phyloP scores from a whole-genome alignment of 495 filamentous ascomycete genomes.

The Chaetomium tenue region DNA sequence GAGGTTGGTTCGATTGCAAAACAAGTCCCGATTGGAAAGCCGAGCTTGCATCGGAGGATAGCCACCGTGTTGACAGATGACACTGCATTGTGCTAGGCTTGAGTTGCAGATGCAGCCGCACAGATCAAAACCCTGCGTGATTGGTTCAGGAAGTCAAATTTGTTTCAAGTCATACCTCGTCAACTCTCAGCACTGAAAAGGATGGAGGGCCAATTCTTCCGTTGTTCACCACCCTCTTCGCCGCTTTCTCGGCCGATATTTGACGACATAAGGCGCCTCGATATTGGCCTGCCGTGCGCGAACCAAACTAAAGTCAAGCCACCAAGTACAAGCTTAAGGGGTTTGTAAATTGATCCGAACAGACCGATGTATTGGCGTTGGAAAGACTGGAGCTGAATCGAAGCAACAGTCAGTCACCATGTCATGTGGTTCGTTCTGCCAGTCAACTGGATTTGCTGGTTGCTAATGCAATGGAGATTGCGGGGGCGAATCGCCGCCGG shows the following conservation, averaged over 20 bases:
- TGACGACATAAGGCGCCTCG: constrained; percentile 30
- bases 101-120: neutral
- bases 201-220: constrained; percentile 4
- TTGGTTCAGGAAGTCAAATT: constrained; percentile 28
- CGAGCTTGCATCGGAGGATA: constrained; percentile 6
- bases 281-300: constrained; percentile 29
- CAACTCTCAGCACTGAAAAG: neutral
- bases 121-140: constrained; percentile 20
- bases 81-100: constrained; percentile 14
- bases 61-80: constrained; percentile 22
- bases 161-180: constrained; percentile 32
- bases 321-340: constrained; percentile 12
- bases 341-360: constrained; percentile 26
- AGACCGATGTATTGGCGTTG: constrained; percentile 8
- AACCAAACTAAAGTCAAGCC: constrained; percentile 19
- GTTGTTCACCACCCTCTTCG: constrained; percentile 23
- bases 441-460: constrained; percentile 25
- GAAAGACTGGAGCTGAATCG: neutral
- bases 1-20: neutral
- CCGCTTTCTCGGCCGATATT: constrained; percentile 40
- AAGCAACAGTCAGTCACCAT: neutral
- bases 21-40: neutral
- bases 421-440: constrained; percentile 31
- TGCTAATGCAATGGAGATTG: constrained; percentile 36
- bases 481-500: constrained; percentile 20